Conservation (phyloP, 2,329 filamentous ascomycete species). For the Beauveria varroae region DNA sequence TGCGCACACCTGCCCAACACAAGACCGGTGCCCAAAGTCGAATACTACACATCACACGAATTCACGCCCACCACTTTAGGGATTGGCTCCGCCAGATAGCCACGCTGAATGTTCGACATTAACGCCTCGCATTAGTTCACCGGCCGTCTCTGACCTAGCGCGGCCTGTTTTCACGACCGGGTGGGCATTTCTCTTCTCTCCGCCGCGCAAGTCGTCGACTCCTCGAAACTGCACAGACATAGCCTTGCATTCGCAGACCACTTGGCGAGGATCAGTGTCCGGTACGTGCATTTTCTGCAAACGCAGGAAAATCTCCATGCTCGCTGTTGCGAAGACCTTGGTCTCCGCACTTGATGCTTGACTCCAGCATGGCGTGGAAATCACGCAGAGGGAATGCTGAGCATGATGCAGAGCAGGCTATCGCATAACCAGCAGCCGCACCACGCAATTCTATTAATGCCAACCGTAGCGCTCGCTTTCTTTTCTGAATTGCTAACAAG, state of each 20-base stretch:
- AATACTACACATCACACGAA: constrained; percentile 2
- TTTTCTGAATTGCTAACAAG: not conserved
- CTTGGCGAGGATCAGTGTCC: not conserved
- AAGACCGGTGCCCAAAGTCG: not conserved
- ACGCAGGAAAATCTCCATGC: not conserved
- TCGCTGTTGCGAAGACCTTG: not conserved
- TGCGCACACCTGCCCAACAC: not conserved
- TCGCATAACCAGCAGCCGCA: not conserved
- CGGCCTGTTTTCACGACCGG: constrained; percentile 5
- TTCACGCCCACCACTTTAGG: not conserved
- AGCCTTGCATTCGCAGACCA: not conserved
- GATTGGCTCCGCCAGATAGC: not conserved
- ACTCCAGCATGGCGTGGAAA: not conserved
- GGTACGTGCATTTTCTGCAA: not conserved
- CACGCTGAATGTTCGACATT: constrained; percentile 11
- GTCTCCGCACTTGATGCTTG: not conserved
- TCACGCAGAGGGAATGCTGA: not conserved
- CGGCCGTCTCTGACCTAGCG: constrained; percentile 1
- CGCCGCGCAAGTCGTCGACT: not conserved
- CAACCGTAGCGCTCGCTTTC: not conserved
- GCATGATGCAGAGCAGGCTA: not conserved
- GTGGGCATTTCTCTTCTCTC: constrained; percentile 3
- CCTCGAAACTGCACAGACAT: not conserved
- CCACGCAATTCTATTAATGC: not conserved
- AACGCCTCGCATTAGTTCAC: constrained; percentile 9